Evolutionary conservation across 306 rosid species (phyloP).

Genomic region (Casuarina equisetifolia): DNA sequence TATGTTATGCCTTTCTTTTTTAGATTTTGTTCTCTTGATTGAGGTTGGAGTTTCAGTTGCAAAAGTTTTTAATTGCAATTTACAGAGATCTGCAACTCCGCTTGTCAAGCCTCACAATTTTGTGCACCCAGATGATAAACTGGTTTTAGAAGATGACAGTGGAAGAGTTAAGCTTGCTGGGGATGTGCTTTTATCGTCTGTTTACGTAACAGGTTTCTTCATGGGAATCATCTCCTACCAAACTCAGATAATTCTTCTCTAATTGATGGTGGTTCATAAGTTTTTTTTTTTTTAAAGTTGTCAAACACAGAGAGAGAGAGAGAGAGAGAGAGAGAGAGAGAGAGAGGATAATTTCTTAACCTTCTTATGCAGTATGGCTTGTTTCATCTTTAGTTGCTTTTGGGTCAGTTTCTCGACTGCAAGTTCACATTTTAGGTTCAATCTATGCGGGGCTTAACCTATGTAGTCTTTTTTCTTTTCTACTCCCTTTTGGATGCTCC

Average conservation of each 20-base stretch:
- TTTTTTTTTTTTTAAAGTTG: background rate
- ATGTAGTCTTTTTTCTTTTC: background rate
- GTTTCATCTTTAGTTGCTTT: constrained; percentile 4
- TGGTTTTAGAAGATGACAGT: constrained; percentile 89
- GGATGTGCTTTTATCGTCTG: constrained; percentile 56
- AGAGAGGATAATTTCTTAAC: background rate
- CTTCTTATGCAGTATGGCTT: background rate
- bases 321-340: background rate
- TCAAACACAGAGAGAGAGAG: no score
- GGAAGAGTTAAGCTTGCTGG: constrained; percentile 93
- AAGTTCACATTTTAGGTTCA: background rate
- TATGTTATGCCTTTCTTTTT: background rate
- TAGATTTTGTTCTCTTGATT: background rate
- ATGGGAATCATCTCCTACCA: constrained; percentile 6
- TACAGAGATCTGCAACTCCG: constrained; percentile 66
- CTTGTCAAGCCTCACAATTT: constrained; percentile 78
- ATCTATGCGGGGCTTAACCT: background rate
- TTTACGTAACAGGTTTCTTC: constrained; percentile 74
- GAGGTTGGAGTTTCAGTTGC: constrained; percentile 19
- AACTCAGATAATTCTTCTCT: constrained; percentile 9
- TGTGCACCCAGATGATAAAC: constrained; percentile 67
- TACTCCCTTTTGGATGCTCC: background rate
- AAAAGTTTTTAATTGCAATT: constrained; percentile 9
- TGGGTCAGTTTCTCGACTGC: constrained; percentile 17
- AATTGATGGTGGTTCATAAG: constrained; percentile 3